A percentile compares a stretch with the other conserved stretches of the same genome.
Conservation (phyloP, 1,284 basidiomycete species). For the Apiotrichum brassicae region DNA sequence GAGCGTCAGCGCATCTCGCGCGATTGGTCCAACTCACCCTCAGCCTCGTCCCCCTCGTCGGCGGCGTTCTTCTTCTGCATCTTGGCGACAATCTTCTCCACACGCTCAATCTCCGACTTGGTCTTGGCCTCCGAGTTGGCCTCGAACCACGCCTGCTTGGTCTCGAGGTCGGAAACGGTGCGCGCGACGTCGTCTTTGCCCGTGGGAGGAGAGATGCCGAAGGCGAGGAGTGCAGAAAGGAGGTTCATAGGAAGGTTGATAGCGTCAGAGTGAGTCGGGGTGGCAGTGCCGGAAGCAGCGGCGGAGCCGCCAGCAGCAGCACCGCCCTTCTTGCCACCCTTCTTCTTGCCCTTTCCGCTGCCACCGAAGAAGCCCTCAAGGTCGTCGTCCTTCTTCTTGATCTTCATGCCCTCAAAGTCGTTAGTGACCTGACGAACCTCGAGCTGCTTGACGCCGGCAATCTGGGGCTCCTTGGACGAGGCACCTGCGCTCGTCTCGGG, state of each 20-base stretch:
- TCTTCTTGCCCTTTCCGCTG: constrained; percentile 58
- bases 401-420: constrained; percentile 63
- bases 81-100: constrained; percentile 54
- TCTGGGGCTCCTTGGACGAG: constrained; percentile 27
- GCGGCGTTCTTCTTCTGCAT: constrained; percentile 45
- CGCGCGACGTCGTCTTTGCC: constrained; percentile 71
- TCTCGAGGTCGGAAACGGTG: constrained; percentile 82
- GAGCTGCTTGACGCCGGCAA: constrained; percentile 70
- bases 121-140: constrained; percentile 54
- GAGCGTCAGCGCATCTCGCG: neutral
- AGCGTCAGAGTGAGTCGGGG: constrained; percentile 38
- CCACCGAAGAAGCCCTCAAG: constrained; percentile 74
- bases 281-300: constrained; percentile 24
- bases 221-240: constrained; percentile 74
- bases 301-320: constrained; percentile 22
- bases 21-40: neutral
- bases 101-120: constrained; percentile 62
- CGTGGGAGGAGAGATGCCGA: constrained; percentile 86
- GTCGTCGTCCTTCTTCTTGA: constrained; percentile 85
- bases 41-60: constrained; percentile 2
- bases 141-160: constrained; percentile 92
- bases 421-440: constrained; percentile 76
- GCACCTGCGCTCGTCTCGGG: constrained; percentile 34
- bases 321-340: constrained; percentile 58
- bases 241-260: constrained; percentile 81